Evolutionary conservation across 441 rosid species (phyloP).

Genomic region (Theobroma grandiflorum): DNA sequence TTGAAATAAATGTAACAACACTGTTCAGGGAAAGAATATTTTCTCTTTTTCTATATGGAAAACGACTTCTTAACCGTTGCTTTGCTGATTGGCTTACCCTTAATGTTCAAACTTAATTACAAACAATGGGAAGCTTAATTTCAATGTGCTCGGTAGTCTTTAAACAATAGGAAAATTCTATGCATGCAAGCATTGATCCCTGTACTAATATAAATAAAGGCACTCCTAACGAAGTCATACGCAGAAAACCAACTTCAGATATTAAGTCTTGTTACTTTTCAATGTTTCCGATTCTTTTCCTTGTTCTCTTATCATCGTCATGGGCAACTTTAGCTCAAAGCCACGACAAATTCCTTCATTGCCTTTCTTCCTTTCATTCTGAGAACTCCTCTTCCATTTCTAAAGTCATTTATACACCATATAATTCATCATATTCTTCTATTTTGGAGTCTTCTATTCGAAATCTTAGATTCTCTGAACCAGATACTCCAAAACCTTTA

Average conservation of each 20-base stretch:
- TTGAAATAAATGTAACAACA: too few relatives aligned
- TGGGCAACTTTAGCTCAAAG: background rate
- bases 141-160: too few relatives aligned
- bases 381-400: slow-evolving; percentile 27
- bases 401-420: slow-evolving; percentile 2
- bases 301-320: background rate
- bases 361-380: background rate
- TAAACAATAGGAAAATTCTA: too few relatives aligned
- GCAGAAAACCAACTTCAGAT: background rate
- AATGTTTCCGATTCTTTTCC: background rate
- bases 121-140: too few relatives aligned
- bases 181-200: too few relatives aligned
- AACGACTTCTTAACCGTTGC: too few relatives aligned
- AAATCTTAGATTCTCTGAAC: background rate
- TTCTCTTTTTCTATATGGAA: too few relatives aligned
- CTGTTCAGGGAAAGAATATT: too few relatives aligned
- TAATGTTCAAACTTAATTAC: too few relatives aligned
- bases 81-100: too few relatives aligned
- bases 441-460: background rate
- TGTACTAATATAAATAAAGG: too few relatives aligned
- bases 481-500: slow-evolving; percentile 39
- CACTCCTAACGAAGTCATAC: too few relatives aligned
- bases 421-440: slow-evolving; percentile 30
- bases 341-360: background rate
- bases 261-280: background rate